A percentile compares a stretch with the other conserved stretches of the same genome.
These are phyloP conservation scores for Xylaria grammica DNA, from an alignment of 495 filamentous ascomycete species.

Conservation along the genomic window DNA sequence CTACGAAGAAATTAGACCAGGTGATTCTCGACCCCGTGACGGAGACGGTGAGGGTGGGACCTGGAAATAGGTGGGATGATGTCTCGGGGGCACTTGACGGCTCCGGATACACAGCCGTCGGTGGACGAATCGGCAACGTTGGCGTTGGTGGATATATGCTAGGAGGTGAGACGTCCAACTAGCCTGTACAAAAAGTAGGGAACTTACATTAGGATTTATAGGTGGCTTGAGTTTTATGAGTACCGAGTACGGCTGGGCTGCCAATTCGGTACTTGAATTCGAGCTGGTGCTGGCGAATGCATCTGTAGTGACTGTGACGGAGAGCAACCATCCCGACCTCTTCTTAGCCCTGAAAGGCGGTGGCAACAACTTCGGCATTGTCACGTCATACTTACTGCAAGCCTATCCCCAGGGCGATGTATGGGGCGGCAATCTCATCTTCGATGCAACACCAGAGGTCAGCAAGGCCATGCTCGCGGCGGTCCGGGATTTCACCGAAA, in stretches of 20 bases:
- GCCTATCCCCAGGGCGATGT: conserved; percentile 55
- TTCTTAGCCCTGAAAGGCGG: conserved; percentile 54
- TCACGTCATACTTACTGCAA: conserved; percentile 54
- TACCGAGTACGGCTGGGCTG: conserved; percentile 62
- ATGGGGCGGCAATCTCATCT: conserved; percentile 62
- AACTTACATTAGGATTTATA: conserved; percentile 27
- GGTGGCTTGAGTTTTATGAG: conserved; percentile 57
- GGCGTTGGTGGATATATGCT: conserved; percentile 52
- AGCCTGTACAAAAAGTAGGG: not conserved
- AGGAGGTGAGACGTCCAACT: conserved; percentile 32
- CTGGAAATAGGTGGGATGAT: conserved; percentile 57
- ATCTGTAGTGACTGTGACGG: conserved; percentile 55
- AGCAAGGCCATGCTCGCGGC: conserved; percentile 50
- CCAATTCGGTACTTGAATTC: conserved; percentile 58
- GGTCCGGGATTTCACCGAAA: conserved; percentile 57
- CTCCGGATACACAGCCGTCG: conserved; percentile 51
- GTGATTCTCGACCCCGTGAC: conserved; percentile 51
- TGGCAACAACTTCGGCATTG: conserved; percentile 57
- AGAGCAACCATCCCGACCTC: conserved; percentile 44
- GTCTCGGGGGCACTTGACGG: conserved; percentile 55
- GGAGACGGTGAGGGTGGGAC: conserved; percentile 50
- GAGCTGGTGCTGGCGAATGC: conserved; percentile 63
- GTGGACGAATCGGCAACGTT: conserved; percentile 54
- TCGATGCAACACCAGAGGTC: conserved; percentile 45
- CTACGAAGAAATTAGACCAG: conserved; percentile 51